Evolutionary conservation across 352 stramenopile species (phyloP), one percentile per base, ranked within the genome.

Genomic region (Pythium sukuiense): DNA sequence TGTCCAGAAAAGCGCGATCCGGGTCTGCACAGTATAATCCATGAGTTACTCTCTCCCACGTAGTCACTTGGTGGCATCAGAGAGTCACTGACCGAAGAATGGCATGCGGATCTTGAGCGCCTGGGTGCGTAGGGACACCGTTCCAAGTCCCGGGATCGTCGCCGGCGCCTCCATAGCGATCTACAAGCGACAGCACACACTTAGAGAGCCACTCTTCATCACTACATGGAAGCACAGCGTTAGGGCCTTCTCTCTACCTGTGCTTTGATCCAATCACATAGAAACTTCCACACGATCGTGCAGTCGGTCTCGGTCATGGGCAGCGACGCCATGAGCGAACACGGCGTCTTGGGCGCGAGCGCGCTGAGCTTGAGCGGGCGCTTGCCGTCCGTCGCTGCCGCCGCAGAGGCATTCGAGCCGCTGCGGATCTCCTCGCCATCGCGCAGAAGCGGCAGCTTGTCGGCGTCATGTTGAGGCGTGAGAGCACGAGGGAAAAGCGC

Each of bases 161-260:
- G 84, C 84, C 14, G 86, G 80, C 9, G 72, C 72, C 65, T 92
- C 86, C 80, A 89, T 87, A 3, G 82, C 86, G n/a, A 90, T 45
- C 82, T 94, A 67, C 29, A 52, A 7, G 2, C 18, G 7, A 46
- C 48, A 59, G 46, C 39, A 29, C 12, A 24, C 16, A 65, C 20
- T 55, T 6, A 67, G 2, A 33, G 11, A 32, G 60, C 16, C 29
- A 2, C 3, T 20, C 60, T 49, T 8, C 35, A 32, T 50, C 20
- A 24, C 20, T 24, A 24, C 20, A 24, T 24, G 20, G 32, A 32
- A 35, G 7, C 14, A 63, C 39, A n/a, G 24, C 2, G 24, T 16
- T 45, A 9, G 41, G 20, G 20, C 20, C 20, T 24, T 24, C 20
- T 24, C 35, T 35, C 2, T 55, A 68, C 81, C 74, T 88, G 81